A percentile compares a stretch with the other conserved stretches of the same genome.
phyloP scores from a whole-genome alignment of 441 rosid genomes.

The Adansonia gregorii region DNA sequence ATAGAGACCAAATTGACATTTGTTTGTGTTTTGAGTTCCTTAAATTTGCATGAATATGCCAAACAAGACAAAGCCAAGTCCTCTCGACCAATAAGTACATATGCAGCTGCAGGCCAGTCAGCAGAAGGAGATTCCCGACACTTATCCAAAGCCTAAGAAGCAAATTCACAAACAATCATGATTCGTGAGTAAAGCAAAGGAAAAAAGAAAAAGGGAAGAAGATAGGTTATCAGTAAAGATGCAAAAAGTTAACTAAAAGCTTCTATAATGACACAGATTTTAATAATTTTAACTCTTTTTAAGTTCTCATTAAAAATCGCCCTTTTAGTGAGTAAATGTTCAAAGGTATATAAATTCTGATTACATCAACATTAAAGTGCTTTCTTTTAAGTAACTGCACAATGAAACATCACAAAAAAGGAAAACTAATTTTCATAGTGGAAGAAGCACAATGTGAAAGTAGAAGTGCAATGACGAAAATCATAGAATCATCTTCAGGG shows the following conservation, averaged over 20 bases:
- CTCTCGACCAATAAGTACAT: conserved; percentile 94
- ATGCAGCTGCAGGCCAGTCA: conserved; percentile 96
- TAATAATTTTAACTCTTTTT: neutral
- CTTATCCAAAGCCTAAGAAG: conserved; percentile 81
- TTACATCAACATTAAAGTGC: neutral
- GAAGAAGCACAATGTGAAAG: neutral
- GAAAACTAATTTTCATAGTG: neutral
- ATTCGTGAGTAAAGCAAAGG: conserved; percentile 22
- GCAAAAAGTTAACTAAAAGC: conserved; percentile 4
- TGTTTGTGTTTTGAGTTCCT: conserved; percentile 65
- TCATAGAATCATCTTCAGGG: conserved; percentile 11
- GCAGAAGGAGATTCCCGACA: conserved; percentile 95
- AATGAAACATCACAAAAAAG: neutral
- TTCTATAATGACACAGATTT: neutral
- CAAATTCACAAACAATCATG: conserved; percentile 31
- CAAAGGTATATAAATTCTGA: conserved; percentile 12
- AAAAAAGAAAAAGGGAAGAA: conserved; percentile 17
- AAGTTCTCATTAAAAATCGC: neutral
- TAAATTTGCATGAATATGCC: conserved; percentile 53
- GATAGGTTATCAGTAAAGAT: neutral
- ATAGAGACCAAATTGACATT: conserved; percentile 67
- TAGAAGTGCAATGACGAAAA: conserved; percentile 14
- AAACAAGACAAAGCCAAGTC: conserved; percentile 82
- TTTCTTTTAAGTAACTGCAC: conserved; percentile 18
- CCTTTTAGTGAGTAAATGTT: neutral